phyloP scores from a whole-genome alignment of 129 eudicot genomes.

The Calendula officinalis region DNA sequence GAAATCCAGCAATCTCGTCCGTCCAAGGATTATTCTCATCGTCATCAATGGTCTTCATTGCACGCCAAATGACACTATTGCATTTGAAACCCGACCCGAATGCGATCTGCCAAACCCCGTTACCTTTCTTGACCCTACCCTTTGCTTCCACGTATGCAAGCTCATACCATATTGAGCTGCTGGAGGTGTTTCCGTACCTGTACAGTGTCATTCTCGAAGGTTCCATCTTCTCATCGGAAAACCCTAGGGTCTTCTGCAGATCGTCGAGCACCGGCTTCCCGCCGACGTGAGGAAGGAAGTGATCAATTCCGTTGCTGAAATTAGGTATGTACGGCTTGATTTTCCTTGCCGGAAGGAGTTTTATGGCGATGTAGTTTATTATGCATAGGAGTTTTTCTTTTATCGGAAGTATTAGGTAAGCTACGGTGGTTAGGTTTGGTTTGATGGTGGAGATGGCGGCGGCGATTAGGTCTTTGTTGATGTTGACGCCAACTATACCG shows the following conservation, averaged over 20 bases:
- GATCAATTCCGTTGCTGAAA: slow-evolving; percentile 37
- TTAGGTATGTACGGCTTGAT: slow-evolving; percentile 36
- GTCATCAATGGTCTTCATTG: slow-evolving; percentile 31
- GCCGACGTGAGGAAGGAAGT: slow-evolving; percentile 59
- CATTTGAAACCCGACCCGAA: slow-evolving; percentile 70
- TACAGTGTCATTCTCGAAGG: slow-evolving; percentile 54
- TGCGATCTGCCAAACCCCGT: slow-evolving; percentile 49
- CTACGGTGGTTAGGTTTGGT: slow-evolving; percentile 35
- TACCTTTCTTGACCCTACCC: slow-evolving; percentile 47
- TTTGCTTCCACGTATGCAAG: slow-evolving; percentile 59
- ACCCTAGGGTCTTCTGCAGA: slow-evolving; percentile 34
- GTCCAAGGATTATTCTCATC: slow-evolving; percentile 54
- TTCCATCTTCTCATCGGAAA: slow-evolving; percentile 39
- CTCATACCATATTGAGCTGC: slow-evolving; percentile 42
- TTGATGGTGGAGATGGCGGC: slow-evolving; percentile 42
- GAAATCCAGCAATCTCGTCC: slow-evolving; percentile 44
- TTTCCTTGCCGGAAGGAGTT: slow-evolving; percentile 4
- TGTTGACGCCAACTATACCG: slow-evolving; percentile 30
- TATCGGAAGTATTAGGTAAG: slow-evolving; percentile 46
- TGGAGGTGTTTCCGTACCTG: slow-evolving; percentile 58
- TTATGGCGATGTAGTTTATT: slow-evolving; percentile 7
- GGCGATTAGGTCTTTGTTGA: slow-evolving; percentile 43
- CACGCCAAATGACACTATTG: slow-evolving; percentile 47
- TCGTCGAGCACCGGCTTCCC: slow-evolving; percentile 51
- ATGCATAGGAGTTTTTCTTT: slow-evolving; percentile 39